Evolutionary conservation across 768 basidiomycete genomes (phyloP).

Genomic region (Strobilomyces dryophilus): DNA sequence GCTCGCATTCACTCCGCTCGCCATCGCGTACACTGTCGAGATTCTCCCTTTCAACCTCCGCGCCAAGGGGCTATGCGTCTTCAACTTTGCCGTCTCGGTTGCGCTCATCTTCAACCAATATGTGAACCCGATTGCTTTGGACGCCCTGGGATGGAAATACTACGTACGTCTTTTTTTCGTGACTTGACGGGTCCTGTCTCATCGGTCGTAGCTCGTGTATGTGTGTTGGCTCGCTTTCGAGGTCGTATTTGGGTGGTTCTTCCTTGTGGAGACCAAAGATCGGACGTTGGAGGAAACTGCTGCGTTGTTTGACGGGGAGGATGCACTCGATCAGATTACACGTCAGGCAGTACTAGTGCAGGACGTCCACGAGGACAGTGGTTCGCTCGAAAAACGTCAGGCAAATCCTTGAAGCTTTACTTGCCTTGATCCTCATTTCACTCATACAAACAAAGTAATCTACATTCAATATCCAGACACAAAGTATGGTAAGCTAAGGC

Average conservation of each 20-base stretch:
- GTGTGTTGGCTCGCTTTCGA: slow-evolving; percentile 68
- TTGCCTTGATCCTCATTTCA: slow-evolving; percentile 1
- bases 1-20: slow-evolving; percentile 81
- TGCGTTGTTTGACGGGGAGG: slow-evolving; percentile 71
- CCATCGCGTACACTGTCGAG: slow-evolving; percentile 85
- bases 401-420: neutral
- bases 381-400: slow-evolving; percentile 6
- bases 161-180: slow-evolving; percentile 43
- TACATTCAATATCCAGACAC: no score
- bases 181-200: neutral
- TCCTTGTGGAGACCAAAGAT: slow-evolving; percentile 67
- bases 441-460: no score
- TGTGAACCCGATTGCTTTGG: slow-evolving; percentile 76
- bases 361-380: slow-evolving; percentile 16
- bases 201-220: slow-evolving; percentile 51
- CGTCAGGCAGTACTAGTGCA: slow-evolving; percentile 21
- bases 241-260: slow-evolving; percentile 61
- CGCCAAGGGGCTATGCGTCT: slow-evolving; percentile 81
- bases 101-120: slow-evolving; percentile 90
- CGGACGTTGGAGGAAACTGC: slow-evolving; percentile 81
- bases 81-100: slow-evolving; percentile 74
- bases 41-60: slow-evolving; percentile 81
- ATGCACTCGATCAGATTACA: slow-evolving; percentile 38
- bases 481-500: no score
- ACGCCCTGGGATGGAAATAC: slow-evolving; percentile 67